phyloP scores from a whole-genome alignment of 1,284 basidiomycete species.

The Puccinia novopanici region DNA sequence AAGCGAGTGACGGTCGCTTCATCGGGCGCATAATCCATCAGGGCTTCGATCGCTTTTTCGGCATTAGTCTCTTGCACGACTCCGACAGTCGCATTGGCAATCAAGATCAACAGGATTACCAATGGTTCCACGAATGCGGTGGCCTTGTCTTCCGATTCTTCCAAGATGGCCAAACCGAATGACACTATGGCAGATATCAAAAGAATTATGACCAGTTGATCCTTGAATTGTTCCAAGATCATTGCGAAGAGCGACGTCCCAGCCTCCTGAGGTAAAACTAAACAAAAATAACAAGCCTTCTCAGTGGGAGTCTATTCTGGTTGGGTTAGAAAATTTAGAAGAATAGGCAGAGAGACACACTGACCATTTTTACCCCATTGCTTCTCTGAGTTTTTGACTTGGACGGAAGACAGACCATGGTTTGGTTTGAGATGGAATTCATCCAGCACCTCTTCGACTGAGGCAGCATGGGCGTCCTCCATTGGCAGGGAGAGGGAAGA shows the following conservation, averaged over 20 bases:
- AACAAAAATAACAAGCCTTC: conserved; percentile 57
- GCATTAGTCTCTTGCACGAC: conserved; percentile 93
- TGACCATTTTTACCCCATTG: conserved; percentile 79
- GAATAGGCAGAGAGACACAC: conserved; percentile 54
- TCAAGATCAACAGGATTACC: conserved; percentile 87
- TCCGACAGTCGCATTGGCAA: conserved; percentile 90
- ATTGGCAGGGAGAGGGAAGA: conserved; percentile 3
- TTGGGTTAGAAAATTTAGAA: not conserved
- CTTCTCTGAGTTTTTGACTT: conserved; percentile 44
- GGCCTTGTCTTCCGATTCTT: conserved; percentile 68
- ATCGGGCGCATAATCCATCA: conserved; percentile 91
- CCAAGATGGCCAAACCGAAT: conserved; percentile 82
- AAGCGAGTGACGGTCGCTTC: conserved; percentile 85
- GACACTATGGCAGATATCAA: conserved; percentile 87
- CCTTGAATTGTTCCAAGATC: conserved; percentile 95
- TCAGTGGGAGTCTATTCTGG: conserved; percentile 5
- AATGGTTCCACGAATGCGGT: conserved; percentile 86
- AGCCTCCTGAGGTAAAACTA: conserved; percentile 72
- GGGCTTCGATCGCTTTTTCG: conserved; percentile 91
- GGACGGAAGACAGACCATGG: conserved; percentile 51
- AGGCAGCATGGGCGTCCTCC: conserved; percentile 53
- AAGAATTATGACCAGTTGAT: conserved; percentile 87
- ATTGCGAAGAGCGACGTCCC: conserved; percentile 84
- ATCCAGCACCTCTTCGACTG: conserved; percentile 52
- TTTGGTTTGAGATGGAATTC: conserved; percentile 53